phyloP scores from a whole-genome alignment of 805 yeast species.

The Starmerella roubikii region DNA sequence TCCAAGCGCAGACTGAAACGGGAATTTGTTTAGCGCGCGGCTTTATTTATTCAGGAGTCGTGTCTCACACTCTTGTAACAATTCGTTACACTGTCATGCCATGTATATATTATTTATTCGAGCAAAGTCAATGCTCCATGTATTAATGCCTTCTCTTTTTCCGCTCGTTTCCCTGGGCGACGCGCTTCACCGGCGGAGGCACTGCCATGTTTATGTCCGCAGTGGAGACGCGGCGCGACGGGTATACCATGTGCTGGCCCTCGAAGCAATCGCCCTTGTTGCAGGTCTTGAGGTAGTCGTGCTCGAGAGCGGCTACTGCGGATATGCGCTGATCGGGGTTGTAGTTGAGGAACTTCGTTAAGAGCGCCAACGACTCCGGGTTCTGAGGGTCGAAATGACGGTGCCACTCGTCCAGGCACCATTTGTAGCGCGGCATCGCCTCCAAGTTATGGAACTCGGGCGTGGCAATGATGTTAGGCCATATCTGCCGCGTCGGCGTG shows the following conservation, averaged over 20 bases:
- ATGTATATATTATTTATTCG: too few relatives aligned
- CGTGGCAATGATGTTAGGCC: constrained; percentile 68
- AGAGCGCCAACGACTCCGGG: constrained; percentile 49
- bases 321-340: constrained; percentile 73
- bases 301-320: constrained; percentile 64
- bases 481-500: constrained; percentile 58
- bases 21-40: too few relatives aligned
- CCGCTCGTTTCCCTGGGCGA: background rate
- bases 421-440: constrained; percentile 45
- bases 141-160: background rate
- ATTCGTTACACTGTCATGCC: too few relatives aligned
- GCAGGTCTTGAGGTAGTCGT: constrained; percentile 32
- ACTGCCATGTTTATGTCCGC: constrained; percentile 16
- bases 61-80: too few relatives aligned
- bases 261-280: constrained; percentile 71
- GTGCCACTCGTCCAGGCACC: constrained; percentile 73
- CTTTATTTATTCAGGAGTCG: too few relatives aligned
- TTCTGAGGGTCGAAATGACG: constrained; percentile 66
- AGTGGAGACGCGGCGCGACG: constrained; percentile 54
- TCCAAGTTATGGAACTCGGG: constrained; percentile 69
- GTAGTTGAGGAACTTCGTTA: constrained; percentile 55
- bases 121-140: too few relatives aligned
- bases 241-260: constrained; percentile 59
- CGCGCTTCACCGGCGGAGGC: constrained; percentile 7
- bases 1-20: too few relatives aligned